Evolutionary conservation across 2,329 filamentous ascomycete species (phyloP), one percentile per base, ranked within the genome.

Genomic region (Phaeoacremonium minimum): DNA sequence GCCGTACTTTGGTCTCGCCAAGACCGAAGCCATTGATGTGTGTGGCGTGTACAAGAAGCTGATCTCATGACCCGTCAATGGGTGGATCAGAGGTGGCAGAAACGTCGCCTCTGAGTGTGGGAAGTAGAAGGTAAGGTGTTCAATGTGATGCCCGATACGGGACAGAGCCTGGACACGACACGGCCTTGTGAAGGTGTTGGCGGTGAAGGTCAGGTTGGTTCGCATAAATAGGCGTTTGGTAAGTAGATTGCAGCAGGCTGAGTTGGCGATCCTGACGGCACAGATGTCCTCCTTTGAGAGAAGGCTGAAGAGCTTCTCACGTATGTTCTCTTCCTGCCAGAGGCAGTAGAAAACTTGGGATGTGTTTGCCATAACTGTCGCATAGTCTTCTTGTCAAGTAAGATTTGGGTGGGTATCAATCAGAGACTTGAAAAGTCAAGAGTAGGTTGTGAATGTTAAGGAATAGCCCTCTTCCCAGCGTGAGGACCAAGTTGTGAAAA

Each of bases 11-110:
- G 84, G 85, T 36, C 80, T 69, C 45, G 75, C 71, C 47, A 80
- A 64, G 31, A 71, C 76, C 37, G 71, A 77, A 18, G 73, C 73
- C 55, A 77, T 75, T 28, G 80, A 80, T 4, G 77, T 78, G 52
- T 88, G 83, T 13, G 89, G 88, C 38, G 79, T 84, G 64, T 95
- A 95, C 33, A 89, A 67, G 60, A 94, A 95, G 49, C 70, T 77
- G 53, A 87, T 78, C 66, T 95, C 87, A 44, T 79, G 77, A 30
- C 88, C 87, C 8, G 81, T 88, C 44, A 72, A 58, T 4, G 86
- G 85, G 55, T 94, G 83, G 28, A 95, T 72, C 31, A 95, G 73
- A n/a, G 88, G 88, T 13, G 88, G 85, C 7, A 95, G 71, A 55
- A 90, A 90, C 29, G 86, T 93, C 36, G 85, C 77, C n/a, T 77